A percentile compares a stretch with the other conserved stretches of the same genome.
These are phyloP conservation scores for cucumber (Cucumis sativus) DNA, from an alignment of 306 rosid genomes.

Conservation along the genomic window Cucumber_9930_V3 NC_026657.2:11784001-11784500, in stretches of 20 bases:
- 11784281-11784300: neutral
- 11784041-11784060: too few species aligned
- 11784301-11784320: neutral
- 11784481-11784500: conserved; percentile 92
- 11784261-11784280: neutral
- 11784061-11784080: too few species aligned
- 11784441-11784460: neutral
- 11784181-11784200: neutral
- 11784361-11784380: neutral
- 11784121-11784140: too few species aligned
- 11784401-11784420: neutral
- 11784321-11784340: neutral
- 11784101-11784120: too few species aligned
- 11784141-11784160: too few species aligned
- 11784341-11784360: neutral
- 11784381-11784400: neutral
- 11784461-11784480: neutral
- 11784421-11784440: neutral
- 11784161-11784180: too few species aligned
- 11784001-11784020: too few species aligned
- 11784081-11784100: too few species aligned
- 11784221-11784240: neutral
- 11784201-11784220: neutral
- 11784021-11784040: too few species aligned
- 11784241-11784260: neutral